Evolutionary conservation across 352 stramenopile genomes (phyloP).

Genomic region (Phytophthora niederhauseri): DNA sequence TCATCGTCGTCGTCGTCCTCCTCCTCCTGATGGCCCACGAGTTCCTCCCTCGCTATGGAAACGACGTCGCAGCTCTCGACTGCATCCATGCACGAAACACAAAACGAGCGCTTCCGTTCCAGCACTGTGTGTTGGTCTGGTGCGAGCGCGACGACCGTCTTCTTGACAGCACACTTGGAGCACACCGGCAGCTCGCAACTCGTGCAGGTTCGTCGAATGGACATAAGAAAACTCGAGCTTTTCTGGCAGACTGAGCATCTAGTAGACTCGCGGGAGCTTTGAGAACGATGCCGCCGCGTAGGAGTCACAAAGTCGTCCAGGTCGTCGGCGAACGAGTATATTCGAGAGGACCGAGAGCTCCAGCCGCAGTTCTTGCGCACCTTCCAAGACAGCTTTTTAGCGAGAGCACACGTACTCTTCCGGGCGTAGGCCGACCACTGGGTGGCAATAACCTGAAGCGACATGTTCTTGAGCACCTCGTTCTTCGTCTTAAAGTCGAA

Average conservation of each 20-base stretch:
- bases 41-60: conserved; percentile 40
- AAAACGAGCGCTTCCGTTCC: conserved; percentile 42
- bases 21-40: conserved; percentile 28
- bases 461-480: conserved; percentile 38
- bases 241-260: conserved; percentile 35
- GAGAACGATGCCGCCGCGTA: conserved; percentile 5
- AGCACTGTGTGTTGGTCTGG: conserved; percentile 43
- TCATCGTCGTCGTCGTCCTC: conserved; percentile 27
- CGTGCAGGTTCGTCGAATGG: conserved; percentile 35
- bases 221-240: conserved; percentile 29
- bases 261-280: conserved; percentile 6
- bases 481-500: conserved; percentile 46
- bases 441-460: conserved; percentile 37
- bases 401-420: conserved; percentile 39
- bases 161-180: conserved; percentile 44
- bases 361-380: conserved; percentile 39
- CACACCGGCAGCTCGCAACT: conserved; percentile 42
- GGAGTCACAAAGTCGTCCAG: conserved; percentile 33
- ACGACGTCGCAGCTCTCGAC: conserved; percentile 36
- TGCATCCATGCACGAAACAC: conserved; percentile 32
- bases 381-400: conserved; percentile 46
- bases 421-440: conserved; percentile 40
- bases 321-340: conserved; percentile 43
- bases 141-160: conserved; percentile 41
- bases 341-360: conserved; percentile 32